Evolutionary conservation across 2,329 filamentous ascomycete species (phyloP), one percentile per base, ranked within the genome.

Genomic region (Lasiodiplodia hormozganensis): DNA sequence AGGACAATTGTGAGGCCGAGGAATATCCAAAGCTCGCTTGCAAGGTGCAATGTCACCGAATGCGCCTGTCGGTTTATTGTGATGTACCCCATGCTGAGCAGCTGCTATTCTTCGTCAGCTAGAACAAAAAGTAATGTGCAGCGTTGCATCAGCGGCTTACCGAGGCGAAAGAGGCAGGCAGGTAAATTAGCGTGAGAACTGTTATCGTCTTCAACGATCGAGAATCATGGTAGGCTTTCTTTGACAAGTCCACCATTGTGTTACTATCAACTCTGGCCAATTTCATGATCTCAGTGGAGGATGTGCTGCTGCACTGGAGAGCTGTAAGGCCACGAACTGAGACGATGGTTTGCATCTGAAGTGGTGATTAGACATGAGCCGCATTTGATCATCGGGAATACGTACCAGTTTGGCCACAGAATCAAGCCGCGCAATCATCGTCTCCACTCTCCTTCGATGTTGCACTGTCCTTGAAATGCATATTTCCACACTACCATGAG

Each of bases 151-250:
- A 8, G n/a, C 5, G 6, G 16, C 66, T 68, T 52, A 71, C 69
- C 11, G 70, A 70, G 25, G 70, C 70, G 31, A 71, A 70, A 18
- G 70, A 70, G 2, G 70, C 69, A 18, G 70, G 70, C 49, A 71
- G 56, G 58, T 70, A 71, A 5, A 71, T 40, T 5, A 69, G 69
- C 4, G 70, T 71, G 23, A 71, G 56, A 16, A 69, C 65, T 25
- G 70, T 70, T 16, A 71, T 69, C 31, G 69, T 71, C 43, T 71
- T 71, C n/a, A 71, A 40, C 7, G 67, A 70, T 21, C 62, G 25
- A 10, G 70, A 65, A 49, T 71, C 69, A 23, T 60, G 62, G 23
- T 69, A 67, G 4, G 65, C 66, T 54, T 71, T 71, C 25, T 57
- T 66, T 7, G 70, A 69, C 16, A 71, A 65, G 25, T 66, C 58